A percentile compares a stretch with the other conserved stretches of the same genome.
Evolutionary conservation across 441 rosid genomes (phyloP).

Genomic region (Aquilaria agallochum): DNA sequence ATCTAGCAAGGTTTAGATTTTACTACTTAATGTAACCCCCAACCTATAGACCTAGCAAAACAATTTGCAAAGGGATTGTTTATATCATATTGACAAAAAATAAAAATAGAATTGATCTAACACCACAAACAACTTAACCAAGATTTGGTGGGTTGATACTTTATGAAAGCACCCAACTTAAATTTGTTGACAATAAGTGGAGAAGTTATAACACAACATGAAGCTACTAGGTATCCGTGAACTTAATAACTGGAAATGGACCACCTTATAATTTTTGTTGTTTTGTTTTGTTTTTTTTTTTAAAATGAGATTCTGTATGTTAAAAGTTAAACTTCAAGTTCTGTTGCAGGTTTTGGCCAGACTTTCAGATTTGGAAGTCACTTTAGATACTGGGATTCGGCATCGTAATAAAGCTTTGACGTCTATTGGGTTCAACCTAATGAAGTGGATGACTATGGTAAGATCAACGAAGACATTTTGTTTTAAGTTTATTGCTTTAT

Average conservation of each 20-base stretch:
- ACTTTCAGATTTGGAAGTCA: constrained; percentile 94
- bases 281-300: neutral
- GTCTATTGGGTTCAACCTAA: constrained; percentile 65
- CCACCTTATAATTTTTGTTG: neutral
- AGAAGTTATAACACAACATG: no score
- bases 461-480: constrained; percentile 12
- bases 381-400: constrained; percentile 85
- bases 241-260: neutral
- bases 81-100: no score
- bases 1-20: no score
- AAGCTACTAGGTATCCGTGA: no score
- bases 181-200: no score
- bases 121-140: no score
- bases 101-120: no score
- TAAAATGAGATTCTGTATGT: constrained; percentile 4
- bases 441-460: constrained; percentile 89
- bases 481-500: constrained; percentile 14
- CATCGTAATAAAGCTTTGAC: constrained; percentile 78
- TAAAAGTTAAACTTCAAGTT: constrained; percentile 21
- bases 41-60: no score
- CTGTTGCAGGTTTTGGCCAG: constrained; percentile 70
- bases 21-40: no score
- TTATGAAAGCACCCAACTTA: no score
- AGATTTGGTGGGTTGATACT: no score
- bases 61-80: no score